A percentile compares a stretch with the other conserved stretches of the same genome.
phyloP scores from a whole-genome alignment of 176 grass and related monocot species.

The Microstegium vimineum region DNA sequence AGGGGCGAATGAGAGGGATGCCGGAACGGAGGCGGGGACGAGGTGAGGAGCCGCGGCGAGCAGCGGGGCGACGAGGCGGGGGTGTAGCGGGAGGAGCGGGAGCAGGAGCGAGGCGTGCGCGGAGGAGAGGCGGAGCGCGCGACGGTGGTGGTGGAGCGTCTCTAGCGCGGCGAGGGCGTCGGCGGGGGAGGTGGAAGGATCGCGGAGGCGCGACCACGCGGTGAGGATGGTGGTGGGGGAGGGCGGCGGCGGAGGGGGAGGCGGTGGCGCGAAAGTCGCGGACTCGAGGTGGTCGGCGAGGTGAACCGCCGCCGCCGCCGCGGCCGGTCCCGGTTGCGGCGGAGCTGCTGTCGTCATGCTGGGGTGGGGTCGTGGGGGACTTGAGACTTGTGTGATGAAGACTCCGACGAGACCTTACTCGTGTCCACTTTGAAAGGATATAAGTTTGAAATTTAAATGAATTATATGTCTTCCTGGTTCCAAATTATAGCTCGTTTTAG shows the following conservation, averaged over 20 bases:
- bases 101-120: slow-evolving; percentile 49
- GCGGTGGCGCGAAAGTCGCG: slow-evolving; percentile 32
- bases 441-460: neutral
- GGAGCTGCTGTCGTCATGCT: slow-evolving; percentile 26
- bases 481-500: neutral
- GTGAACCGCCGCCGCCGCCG: neutral
- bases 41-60: slow-evolving; percentile 38
- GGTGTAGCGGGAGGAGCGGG: slow-evolving; percentile 37
- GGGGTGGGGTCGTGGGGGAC: neutral
- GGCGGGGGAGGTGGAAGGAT: slow-evolving; percentile 17
- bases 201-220: slow-evolving; percentile 36
- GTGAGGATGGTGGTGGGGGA: slow-evolving; percentile 46
- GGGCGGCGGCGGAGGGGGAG: neutral
- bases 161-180: slow-evolving; percentile 47
- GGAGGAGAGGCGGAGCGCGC: slow-evolving; percentile 40
- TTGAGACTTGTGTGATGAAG: neutral
- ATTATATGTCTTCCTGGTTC: neutral
- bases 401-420: neutral
- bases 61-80: slow-evolving; percentile 46
- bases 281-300: slow-evolving; percentile 50
- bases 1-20: slow-evolving; percentile 19
- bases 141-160: slow-evolving; percentile 47
- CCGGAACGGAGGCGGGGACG: slow-evolving; percentile 13
- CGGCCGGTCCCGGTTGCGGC: neutral
- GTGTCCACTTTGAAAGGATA: neutral